Evolutionary conservation across 176 grass and related monocot genomes (phyloP).

Genomic region (Ensete ventricosum): DNA sequence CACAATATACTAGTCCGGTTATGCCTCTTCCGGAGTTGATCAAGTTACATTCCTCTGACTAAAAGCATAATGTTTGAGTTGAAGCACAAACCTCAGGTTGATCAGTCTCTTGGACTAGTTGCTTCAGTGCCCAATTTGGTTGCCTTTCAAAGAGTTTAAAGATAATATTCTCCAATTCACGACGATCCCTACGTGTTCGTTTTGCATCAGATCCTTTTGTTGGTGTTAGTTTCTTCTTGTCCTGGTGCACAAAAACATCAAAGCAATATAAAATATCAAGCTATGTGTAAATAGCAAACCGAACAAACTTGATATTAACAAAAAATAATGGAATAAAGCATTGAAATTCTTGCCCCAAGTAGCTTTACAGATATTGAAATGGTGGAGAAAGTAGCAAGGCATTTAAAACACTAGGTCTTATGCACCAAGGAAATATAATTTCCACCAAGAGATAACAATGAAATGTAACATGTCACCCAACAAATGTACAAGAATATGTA

Average conservation of each 20-base stretch:
- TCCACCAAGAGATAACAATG: too few species aligned
- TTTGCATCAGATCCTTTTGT: conserved; percentile 73
- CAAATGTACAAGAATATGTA: neutral
- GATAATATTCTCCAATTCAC: conserved; percentile 83
- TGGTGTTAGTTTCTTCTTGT: conserved; percentile 67
- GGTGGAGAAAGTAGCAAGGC: neutral
- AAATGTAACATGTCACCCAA: neutral
- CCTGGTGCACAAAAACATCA: conserved; percentile 21
- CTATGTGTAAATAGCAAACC: conserved; percentile 6
- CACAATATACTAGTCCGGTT: too few species aligned
- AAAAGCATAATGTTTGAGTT: neutral
- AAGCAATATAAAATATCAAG: neutral
- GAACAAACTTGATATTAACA: neutral
- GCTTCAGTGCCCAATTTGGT: conserved; percentile 86
- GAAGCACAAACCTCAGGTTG: conserved; percentile 69
- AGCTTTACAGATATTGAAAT: neutral
- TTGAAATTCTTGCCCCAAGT: too few species aligned
- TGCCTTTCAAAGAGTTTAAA: conserved; percentile 94
- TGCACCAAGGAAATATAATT: too few species aligned
- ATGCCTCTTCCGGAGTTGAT: neutral
- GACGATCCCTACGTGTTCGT: conserved; percentile 70
- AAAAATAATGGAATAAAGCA: too few species aligned
- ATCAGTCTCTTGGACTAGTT: conserved; percentile 83
- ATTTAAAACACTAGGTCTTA: neutral
- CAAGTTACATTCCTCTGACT: neutral